These are phyloP conservation scores for Coprinopsis sp. DNA, from an alignment of 768 basidiomycete species.

Conservation along the genomic window DNA sequence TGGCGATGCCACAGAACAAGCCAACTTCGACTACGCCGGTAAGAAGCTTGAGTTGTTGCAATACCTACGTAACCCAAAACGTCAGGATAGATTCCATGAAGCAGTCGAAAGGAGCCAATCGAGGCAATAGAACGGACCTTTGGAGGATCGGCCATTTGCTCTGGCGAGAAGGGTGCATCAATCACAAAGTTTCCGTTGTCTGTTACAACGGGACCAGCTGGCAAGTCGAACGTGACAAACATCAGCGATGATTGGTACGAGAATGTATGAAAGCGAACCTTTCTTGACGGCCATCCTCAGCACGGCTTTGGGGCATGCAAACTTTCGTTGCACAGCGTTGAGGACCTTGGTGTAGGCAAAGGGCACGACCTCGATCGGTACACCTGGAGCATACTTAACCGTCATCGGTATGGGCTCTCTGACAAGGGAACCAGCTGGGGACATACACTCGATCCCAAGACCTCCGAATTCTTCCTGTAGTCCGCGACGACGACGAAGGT, in stretches of 20 bases:
- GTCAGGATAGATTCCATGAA: background rate
- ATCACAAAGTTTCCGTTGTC: slow-evolving; percentile 99
- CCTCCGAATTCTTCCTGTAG: slow-evolving; percentile 86
- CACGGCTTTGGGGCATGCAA: slow-evolving; percentile 67
- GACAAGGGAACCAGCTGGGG: background rate
- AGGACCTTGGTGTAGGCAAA: slow-evolving; percentile 92
- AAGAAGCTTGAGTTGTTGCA: slow-evolving; percentile 83
- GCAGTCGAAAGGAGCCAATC: background rate
- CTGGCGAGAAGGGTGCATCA: slow-evolving; percentile 83
- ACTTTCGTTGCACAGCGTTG: slow-evolving; percentile 53
- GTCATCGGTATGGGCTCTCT: background rate
- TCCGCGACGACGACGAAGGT: slow-evolving; percentile 94
- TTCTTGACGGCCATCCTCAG: slow-evolving; percentile 92
- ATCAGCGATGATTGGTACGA: slow-evolving; percentile 2
- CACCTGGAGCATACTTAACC: slow-evolving; percentile 73
- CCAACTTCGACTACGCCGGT: slow-evolving; percentile 99
- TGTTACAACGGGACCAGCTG: slow-evolving; percentile 91
- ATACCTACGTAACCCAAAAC: slow-evolving; percentile 44
- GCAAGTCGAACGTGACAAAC: slow-evolving; percentile 9
- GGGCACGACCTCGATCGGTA: slow-evolving; percentile 95
- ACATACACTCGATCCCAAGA: slow-evolving; percentile 78
- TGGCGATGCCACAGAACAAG: slow-evolving; percentile 88
- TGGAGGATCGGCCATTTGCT: slow-evolving; percentile 62
- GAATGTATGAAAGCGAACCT: slow-evolving; percentile 25
- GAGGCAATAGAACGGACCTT: slow-evolving; percentile 43